Evolutionary conservation across 2,329 filamentous ascomycete species (phyloP).

Genomic region (Trichoderma cornu-damae): DNA sequence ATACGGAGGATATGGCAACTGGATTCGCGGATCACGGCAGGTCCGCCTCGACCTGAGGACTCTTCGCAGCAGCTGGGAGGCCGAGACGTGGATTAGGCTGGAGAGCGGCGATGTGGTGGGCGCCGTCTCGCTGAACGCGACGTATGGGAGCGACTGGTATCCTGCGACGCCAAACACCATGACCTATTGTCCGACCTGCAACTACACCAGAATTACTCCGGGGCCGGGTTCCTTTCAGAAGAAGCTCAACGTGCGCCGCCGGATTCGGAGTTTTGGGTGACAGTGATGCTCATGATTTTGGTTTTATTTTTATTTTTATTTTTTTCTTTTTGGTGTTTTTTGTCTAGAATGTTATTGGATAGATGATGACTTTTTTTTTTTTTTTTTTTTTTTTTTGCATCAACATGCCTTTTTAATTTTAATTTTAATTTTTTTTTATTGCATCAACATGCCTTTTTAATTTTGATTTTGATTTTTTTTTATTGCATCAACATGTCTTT

Average conservation of each 20-base stretch:
- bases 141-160: constrained; percentile 54
- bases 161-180: constrained; percentile 37
- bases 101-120: constrained; percentile 51
- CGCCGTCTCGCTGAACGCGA: constrained; percentile 51
- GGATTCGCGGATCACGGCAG: constrained; percentile 57
- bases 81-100: constrained; percentile 58
- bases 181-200: constrained; percentile 28
- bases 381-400: neutral
- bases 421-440: neutral
- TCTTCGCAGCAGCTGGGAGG: constrained; percentile 33
- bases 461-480: no score
- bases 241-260: neutral
- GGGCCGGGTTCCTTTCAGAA: constrained; percentile 15
- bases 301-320: no score
- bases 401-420: neutral
- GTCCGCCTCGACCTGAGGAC: constrained; percentile 43
- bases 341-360: constrained; percentile 5
- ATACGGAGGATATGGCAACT: constrained; percentile 64
- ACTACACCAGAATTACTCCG: constrained; percentile 19
- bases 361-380: neutral
- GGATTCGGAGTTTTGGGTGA: neutral
- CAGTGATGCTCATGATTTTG: no score
- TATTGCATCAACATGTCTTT: no score
- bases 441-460: no score
- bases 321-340: neutral